A percentile compares a stretch with the other conserved stretches of the same genome.
These are phyloP conservation scores for Lecanicillium sp. DNA, from an alignment of 2,329 filamentous ascomycete genomes.

Conservation along the genomic window DNA sequence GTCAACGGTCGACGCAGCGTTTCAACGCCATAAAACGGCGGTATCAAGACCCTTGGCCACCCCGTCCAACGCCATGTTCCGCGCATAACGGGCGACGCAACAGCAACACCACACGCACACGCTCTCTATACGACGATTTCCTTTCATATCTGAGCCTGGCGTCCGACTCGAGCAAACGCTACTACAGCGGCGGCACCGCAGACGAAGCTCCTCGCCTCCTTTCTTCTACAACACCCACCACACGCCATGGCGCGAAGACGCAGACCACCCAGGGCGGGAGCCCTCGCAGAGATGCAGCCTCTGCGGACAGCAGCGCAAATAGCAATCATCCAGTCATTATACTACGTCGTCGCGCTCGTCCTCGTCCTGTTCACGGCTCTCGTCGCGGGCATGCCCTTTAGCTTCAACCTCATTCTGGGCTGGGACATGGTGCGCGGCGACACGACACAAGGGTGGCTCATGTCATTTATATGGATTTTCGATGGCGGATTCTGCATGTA, in stretches of 20 bases:
- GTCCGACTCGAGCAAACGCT: too few relatives aligned
- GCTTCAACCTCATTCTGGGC: slow-evolving; percentile 46
- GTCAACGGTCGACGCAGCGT: too few relatives aligned
- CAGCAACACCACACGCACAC: too few relatives aligned
- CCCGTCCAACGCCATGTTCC: too few relatives aligned
- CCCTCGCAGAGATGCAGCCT: slow-evolving; percentile 53
- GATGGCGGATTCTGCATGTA: slow-evolving; percentile 47
- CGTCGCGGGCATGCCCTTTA: slow-evolving; percentile 48
- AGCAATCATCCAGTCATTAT: slow-evolving; percentile 46
- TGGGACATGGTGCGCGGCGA: slow-evolving; percentile 53
- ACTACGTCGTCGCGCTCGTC: slow-evolving; percentile 43
- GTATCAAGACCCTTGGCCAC: too few relatives aligned
- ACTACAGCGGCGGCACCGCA: too few relatives aligned
- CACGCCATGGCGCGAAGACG: slow-evolving; percentile 45
- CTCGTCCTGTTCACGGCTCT: slow-evolving; percentile 52
- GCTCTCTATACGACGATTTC: background rate
- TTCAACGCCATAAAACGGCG: too few relatives aligned
- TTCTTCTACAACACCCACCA: slow-evolving; percentile 2
- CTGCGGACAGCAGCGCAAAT: slow-evolving; percentile 54
- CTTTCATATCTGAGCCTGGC: too few relatives aligned
- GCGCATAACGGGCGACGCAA: too few relatives aligned
- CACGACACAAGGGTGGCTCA: slow-evolving; percentile 54
- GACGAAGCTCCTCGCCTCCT: too few relatives aligned
- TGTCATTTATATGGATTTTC: slow-evolving; percentile 50
- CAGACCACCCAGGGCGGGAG: slow-evolving; percentile 51